phyloP scores from a whole-genome alignment of 2,329 filamentous ascomycete species.

The Diplodia seriata region DNA sequence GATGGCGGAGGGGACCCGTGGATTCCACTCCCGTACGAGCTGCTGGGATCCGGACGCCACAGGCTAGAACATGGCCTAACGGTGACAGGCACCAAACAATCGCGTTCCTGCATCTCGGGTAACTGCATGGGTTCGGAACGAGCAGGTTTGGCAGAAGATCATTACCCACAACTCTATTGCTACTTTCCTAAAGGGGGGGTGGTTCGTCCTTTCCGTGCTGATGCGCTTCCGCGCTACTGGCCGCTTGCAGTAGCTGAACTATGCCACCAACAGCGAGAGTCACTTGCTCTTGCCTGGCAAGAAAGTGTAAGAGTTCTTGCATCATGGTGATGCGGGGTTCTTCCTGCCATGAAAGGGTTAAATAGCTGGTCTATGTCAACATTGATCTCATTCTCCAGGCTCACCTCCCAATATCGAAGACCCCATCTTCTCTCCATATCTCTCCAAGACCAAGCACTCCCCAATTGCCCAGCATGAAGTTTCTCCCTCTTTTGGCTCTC shows the following conservation, averaged over 20 bases:
- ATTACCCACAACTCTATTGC: background rate
- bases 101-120: constrained; percentile 10
- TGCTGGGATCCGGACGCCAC: background rate
- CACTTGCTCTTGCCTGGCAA: background rate
- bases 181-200: background rate
- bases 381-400: background rate
- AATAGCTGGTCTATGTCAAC: background rate
- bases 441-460: no score
- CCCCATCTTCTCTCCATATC: background rate
- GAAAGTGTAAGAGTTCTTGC: background rate
- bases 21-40: background rate
- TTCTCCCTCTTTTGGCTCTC: constrained; percentile 7
- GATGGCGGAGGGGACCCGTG: constrained; percentile 23
- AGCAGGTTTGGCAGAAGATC: background rate
- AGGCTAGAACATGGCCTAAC: background rate
- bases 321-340: background rate
- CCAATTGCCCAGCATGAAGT: constrained; percentile 8
- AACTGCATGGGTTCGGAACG: background rate
- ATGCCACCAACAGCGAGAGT: background rate
- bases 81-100: constrained; percentile 2
- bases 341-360: background rate
- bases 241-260: constrained; percentile 14
- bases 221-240: background rate
- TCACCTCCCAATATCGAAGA: background rate
- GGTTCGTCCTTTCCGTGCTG: constrained; percentile 7